Evolutionary conservation across 2,329 filamentous ascomycete genomes (phyloP).

Genomic region (Calonectria hawksworthii): DNA sequence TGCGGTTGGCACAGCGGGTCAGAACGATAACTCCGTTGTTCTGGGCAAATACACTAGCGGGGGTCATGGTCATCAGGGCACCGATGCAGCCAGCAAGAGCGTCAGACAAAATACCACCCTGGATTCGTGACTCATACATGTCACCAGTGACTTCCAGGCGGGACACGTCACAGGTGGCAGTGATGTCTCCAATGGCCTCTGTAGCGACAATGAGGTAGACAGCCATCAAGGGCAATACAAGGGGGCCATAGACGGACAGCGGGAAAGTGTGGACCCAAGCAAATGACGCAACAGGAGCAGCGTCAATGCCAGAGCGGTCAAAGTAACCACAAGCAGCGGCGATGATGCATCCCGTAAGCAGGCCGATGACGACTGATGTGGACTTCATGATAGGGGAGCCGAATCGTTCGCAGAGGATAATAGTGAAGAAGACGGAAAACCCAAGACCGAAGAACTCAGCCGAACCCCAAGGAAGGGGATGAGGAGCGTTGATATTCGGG

Average conservation of each 20-base stretch:
- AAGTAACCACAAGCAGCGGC: conserved; percentile 85
- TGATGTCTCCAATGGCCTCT: conserved; percentile 85
- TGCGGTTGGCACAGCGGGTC: conserved; percentile 85
- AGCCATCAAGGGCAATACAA: conserved; percentile 79
- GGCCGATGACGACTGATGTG: conserved; percentile 80
- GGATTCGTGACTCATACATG: conserved; percentile 81
- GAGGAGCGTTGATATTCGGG: conserved; percentile 76
- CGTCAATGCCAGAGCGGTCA: conserved; percentile 77
- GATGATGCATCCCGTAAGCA: conserved; percentile 83
- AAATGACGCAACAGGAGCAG: conserved; percentile 80
- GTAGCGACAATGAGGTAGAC: conserved; percentile 82
- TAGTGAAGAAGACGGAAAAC: conserved; percentile 84
- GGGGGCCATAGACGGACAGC: conserved; percentile 77
- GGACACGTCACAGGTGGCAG: conserved; percentile 85
- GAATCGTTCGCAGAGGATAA: conserved; percentile 85
- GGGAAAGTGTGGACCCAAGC: conserved; percentile 86
- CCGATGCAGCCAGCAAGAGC: conserved; percentile 82
- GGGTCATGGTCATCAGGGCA: conserved; percentile 83
- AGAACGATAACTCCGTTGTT: conserved; percentile 90
- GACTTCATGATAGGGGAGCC: conserved; percentile 89
- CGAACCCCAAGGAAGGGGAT: conserved; percentile 82
- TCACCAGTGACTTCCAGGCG: conserved; percentile 80
- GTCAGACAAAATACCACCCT: conserved; percentile 84
- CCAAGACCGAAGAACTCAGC: conserved; percentile 84
- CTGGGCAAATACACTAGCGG: conserved; percentile 85